phyloP scores from a whole-genome alignment of 768 basidiomycete species.

The Leccinum truebloodii region DNA sequence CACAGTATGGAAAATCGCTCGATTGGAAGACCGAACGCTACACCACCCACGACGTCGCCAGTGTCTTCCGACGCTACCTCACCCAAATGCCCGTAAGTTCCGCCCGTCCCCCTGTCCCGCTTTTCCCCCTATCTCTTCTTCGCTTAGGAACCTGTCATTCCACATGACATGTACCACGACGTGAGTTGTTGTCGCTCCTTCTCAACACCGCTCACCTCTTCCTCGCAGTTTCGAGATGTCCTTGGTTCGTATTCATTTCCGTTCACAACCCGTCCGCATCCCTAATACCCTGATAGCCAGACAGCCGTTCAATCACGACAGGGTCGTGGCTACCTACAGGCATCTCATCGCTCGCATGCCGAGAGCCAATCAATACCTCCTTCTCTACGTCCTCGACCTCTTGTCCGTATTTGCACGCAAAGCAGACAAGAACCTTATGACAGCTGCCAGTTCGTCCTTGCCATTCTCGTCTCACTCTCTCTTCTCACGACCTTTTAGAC shows the following conservation, averaged over 20 bases:
- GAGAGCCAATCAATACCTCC: constrained; percentile 89
- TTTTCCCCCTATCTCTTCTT: constrained; percentile 11
- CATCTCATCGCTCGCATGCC: constrained; percentile 83
- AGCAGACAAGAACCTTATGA: constrained; percentile 93
- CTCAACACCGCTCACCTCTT: constrained; percentile 10
- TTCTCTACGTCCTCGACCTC: constrained; percentile 95
- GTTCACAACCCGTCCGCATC: constrained; percentile 3
- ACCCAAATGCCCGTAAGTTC: constrained; percentile 92
- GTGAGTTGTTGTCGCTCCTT: constrained; percentile 48
- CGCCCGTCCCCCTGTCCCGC: constrained; percentile 1
- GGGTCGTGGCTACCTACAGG: constrained; percentile 80
- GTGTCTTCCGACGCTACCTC: constrained; percentile 92
- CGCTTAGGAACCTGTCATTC: constrained; percentile 89
- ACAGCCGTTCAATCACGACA: constrained; percentile 65
- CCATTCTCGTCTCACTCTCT: background rate
- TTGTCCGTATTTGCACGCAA: constrained; percentile 93
- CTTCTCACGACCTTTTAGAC: constrained; percentile 48
- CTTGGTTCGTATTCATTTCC: constrained; percentile 50
- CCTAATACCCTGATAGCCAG: constrained; percentile 49
- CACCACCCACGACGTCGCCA: constrained; percentile 96
- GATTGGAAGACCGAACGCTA: constrained; percentile 87
- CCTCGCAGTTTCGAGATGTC: constrained; percentile 70
- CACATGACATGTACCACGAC: constrained; percentile 82
- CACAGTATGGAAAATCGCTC: constrained; percentile 88
- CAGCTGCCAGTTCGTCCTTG: constrained; percentile 74